Conservation (phyloP, 805 yeast species). For the Allodekkera sacchari region DNA sequence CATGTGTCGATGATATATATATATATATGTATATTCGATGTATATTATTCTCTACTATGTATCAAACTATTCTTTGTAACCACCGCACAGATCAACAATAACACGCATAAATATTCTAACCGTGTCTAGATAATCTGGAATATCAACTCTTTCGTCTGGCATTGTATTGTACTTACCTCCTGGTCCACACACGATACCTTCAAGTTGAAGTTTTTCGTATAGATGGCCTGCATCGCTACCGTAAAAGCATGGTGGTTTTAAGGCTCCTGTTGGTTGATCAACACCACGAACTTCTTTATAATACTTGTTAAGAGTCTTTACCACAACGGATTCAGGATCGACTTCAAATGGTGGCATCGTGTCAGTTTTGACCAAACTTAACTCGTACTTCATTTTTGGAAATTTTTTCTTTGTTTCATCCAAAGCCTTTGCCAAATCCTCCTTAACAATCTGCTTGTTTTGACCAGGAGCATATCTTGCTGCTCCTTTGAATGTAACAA, state of each 20-base stretch:
- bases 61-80: conserved; percentile 12
- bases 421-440: conserved; percentile 18
- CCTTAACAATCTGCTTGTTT: conserved; percentile 15
- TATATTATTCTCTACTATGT: too few species aligned
- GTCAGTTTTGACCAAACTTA: conserved; percentile 12
- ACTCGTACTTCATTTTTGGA: conserved; percentile 19
- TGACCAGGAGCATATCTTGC: conserved; percentile 27
- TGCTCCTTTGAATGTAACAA: conserved; percentile 25
- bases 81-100: conserved; percentile 16
- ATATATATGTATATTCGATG: too few species aligned
- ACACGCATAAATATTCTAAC: conserved; percentile 16
- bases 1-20: too few species aligned
- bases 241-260: conserved; percentile 20
- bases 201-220: conserved; percentile 16
- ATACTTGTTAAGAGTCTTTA: conserved; percentile 9
- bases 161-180: conserved; percentile 20
- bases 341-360: conserved; percentile 21
- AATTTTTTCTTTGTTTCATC: conserved; percentile 15
- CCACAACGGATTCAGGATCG: conserved; percentile 14
- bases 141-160: conserved; percentile 19
- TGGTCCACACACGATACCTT: conserved; percentile 20
- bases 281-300: conserved; percentile 11
- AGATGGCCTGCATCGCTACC: conserved; percentile 21
- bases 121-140: conserved; percentile 16
- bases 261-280: conserved; percentile 18